Conservation (phyloP, 306 rosid species). For the Castanea mollissima region DNA sequence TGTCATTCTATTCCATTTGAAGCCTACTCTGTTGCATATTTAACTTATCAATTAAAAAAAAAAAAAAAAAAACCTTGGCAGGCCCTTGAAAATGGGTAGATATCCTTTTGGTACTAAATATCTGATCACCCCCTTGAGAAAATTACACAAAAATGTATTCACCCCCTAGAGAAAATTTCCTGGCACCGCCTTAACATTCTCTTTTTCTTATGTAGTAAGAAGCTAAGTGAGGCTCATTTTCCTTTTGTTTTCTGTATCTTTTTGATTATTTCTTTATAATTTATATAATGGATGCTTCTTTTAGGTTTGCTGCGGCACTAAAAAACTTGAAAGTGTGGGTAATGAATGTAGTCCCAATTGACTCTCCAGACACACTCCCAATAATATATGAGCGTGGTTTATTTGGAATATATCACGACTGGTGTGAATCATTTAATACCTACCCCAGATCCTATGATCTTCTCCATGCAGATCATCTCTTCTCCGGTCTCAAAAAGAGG, state of each 20-base stretch:
- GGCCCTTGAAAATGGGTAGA: neutral
- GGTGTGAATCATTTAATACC: conserved; percentile 84
- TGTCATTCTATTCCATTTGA: too few relatives aligned
- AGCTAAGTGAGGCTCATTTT: neutral
- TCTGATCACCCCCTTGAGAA: neutral
- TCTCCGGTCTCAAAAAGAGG: conserved; percentile 59
- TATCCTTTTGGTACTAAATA: neutral
- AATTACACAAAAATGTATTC: too few relatives aligned
- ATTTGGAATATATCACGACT: conserved; percentile 76
- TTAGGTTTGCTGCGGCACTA: conserved; percentile 82
- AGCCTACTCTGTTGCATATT: too few relatives aligned
- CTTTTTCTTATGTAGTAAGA: neutral
- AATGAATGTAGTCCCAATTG: conserved; percentile 76
- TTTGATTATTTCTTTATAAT: neutral
- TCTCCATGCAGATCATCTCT: conserved; percentile 72
- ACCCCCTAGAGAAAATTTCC: neutral
- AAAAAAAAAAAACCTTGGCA: neutral
- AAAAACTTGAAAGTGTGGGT: conserved; percentile 65
- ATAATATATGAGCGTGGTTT: conserved; percentile 80
- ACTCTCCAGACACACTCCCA: conserved; percentile 68
- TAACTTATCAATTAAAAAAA: too few relatives aligned
- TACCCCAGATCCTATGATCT: conserved; percentile 85
- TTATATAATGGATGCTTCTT: neutral
- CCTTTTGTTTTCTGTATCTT: neutral
- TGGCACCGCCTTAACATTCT: neutral